Evolutionary conservation across 2,329 filamentous ascomycete species (phyloP), one percentile per base, ranked within the genome.

Genomic region (Cucurbitaria berberidis): DNA sequence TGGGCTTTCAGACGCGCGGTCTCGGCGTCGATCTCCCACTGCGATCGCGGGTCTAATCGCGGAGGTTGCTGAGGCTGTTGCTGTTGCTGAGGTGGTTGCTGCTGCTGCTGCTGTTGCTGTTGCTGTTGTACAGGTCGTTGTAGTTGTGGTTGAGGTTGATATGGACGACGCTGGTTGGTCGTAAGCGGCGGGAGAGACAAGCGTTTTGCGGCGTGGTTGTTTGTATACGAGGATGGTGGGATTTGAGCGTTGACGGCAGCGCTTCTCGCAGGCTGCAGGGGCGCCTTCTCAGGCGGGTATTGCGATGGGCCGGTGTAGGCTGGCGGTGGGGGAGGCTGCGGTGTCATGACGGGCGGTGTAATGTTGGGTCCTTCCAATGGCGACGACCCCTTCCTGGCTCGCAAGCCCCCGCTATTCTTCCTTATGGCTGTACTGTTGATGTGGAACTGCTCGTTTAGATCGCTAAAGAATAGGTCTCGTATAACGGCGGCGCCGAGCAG

Each of bases 381-480:
- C 4, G 73, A 72, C 0, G 72, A 74, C 18, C 65, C 69, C 43
- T 74, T 75, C 9, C 72, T 57, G n/a, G 66, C 62, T 29, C 70
- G 55, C 29, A 74, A 52, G 3, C 68, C 67, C 13, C 61, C 70
- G 55, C 74, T 76, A 55, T 73, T 76, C 68, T 76, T 77, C 19
- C 73, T 62, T 3, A 55, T 47, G 15, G 76, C 42, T 3, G 74
- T 59, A 44, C 84, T 82, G 9, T 80, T 77, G 32, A 92, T 81
- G 71, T 97, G 95, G 78, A 97, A 98, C 4, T 86, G 81, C 63
- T 96, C 90, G 16, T 84, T 83, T 49, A 86, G 84, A 4, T 87
- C 83, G 53, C 82, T 77, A 64, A 86, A 86, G 72, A 82, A 88
- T 5, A 88, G 75, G 62, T 88, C 85, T 21, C 83, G 79, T 52